phyloP scores from a whole-genome alignment of 2,329 filamentous ascomycete genomes.

The Ceratocystis variospora region DNA sequence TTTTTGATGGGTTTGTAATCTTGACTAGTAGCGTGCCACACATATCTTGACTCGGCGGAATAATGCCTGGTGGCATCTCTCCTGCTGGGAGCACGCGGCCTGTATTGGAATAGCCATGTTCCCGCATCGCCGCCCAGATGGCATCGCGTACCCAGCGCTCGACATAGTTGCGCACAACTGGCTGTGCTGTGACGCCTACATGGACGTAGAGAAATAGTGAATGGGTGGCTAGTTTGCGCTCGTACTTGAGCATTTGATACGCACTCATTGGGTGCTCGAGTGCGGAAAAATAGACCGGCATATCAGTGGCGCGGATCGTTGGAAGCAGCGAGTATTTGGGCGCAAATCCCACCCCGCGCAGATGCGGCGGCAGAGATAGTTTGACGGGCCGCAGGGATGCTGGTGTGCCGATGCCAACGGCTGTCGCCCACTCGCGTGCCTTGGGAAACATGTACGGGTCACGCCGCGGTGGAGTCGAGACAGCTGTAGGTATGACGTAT shows the following conservation, averaged over 20 bases:
- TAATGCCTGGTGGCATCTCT: background rate
- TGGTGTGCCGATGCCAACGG: background rate
- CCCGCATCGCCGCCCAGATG: conserved; percentile 16
- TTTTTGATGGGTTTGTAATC: conserved; percentile 9
- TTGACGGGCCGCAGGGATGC: conserved; percentile 2
- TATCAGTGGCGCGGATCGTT: conserved; percentile 12
- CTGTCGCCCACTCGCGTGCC: conserved; percentile 8
- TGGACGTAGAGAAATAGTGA: conserved; percentile 19
- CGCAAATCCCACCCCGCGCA: conserved; percentile 4
- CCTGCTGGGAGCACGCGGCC: conserved; percentile 13
- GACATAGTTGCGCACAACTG: conserved; percentile 18
- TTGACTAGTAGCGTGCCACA: conserved; percentile 16
- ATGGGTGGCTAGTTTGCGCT: conserved; percentile 13
- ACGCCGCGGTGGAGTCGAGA: background rate
- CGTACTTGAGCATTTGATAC: conserved; percentile 19
- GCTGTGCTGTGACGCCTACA: conserved; percentile 11
- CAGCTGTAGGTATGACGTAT: background rate
- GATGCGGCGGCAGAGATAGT: background rate
- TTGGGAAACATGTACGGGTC: conserved; percentile 12
- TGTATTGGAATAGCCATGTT: conserved; percentile 15
- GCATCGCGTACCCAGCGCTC: conserved; percentile 18
- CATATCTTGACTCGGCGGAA: conserved; percentile 5
- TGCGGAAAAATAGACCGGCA: conserved; percentile 14
- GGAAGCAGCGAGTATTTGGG: conserved; percentile 13
- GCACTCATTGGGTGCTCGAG: conserved; percentile 16